Evolutionary conservation across 306 rosid genomes (phyloP).

Genomic region (Trichosanthes cucumerina): DNA sequence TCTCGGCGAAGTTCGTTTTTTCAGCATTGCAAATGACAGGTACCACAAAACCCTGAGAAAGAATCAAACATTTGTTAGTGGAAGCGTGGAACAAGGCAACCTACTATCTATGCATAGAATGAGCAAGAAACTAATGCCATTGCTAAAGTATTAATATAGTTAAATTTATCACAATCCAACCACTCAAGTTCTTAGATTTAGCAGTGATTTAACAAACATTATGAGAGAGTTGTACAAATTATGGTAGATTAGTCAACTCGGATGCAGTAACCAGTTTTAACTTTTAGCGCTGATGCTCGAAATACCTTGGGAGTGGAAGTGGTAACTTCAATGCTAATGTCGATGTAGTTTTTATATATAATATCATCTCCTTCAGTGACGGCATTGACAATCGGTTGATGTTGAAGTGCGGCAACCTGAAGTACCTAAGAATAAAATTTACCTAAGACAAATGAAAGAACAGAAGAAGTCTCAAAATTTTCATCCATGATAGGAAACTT

Average conservation of each 20-base stretch:
- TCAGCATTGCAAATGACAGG: conserved; percentile 37
- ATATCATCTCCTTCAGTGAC: conserved; percentile 67
- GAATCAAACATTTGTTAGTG: too few species aligned
- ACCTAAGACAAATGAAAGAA: neutral
- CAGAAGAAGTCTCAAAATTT: neutral
- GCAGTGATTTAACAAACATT: too few species aligned
- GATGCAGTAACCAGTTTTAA: neutral
- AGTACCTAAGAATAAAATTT: conserved; percentile 9
- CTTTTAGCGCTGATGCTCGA: neutral
- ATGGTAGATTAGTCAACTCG: neutral
- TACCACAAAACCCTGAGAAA: conserved; percentile 33
- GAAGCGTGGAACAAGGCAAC: neutral
- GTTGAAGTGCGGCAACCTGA: conserved; percentile 53
- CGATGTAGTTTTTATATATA: too few species aligned
- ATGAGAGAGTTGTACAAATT: neutral
- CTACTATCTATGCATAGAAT: neutral
- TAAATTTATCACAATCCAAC: too few species aligned
- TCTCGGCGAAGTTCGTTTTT: conserved; percentile 31
- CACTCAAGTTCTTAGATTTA: too few species aligned
- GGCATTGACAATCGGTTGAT: conserved; percentile 47
- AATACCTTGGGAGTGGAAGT: conserved; percentile 51
- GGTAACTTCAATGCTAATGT: conserved; percentile 51
- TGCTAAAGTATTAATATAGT: too few species aligned
- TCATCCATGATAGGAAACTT: neutral
- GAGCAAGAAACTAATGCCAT: neutral